Conservation (phyloP, 116 monocot genomes). For the Cymodocea nodosa region DNA sequence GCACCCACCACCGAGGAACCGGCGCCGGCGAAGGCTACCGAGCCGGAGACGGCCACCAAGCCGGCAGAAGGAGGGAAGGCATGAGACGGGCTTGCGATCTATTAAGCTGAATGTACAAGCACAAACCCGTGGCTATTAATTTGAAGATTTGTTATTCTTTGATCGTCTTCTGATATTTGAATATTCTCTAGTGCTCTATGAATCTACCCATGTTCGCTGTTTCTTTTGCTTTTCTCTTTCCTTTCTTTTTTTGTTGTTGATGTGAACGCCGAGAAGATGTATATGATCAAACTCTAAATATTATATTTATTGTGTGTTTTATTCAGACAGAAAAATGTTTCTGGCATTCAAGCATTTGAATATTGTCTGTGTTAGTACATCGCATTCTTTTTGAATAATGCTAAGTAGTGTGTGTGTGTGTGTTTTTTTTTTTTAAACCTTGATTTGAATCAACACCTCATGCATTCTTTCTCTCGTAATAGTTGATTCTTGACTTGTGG, state of each 20-base stretch:
- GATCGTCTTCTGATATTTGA: neutral
- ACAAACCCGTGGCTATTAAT: neutral
- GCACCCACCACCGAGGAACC: neutral
- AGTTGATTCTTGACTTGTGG: no score
- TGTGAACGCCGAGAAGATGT: conserved; percentile 5
- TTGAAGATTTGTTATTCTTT: neutral
- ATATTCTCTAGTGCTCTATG: neutral
- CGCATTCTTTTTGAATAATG: no score
- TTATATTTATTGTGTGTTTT: neutral
- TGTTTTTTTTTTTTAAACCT: no score
- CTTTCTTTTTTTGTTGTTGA: conserved; percentile 3
- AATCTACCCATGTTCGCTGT: neutral
- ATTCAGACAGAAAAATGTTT: neutral
- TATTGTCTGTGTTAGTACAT: no score
- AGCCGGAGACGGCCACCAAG: neutral
- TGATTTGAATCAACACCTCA: no score
- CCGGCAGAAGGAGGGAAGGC: no score
- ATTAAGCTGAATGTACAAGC: no score
- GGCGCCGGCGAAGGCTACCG: conserved; percentile 5
- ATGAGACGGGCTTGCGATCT: no score
- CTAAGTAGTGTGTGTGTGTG: no score
- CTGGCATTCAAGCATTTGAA: no score
- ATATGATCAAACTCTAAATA: neutral
- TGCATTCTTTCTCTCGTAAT: no score
- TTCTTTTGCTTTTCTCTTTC: neutral